These are phyloP conservation scores for Plantago elongata DNA, from an alignment of 257 asterid genomes.

Conservation along the genomic window DNA sequence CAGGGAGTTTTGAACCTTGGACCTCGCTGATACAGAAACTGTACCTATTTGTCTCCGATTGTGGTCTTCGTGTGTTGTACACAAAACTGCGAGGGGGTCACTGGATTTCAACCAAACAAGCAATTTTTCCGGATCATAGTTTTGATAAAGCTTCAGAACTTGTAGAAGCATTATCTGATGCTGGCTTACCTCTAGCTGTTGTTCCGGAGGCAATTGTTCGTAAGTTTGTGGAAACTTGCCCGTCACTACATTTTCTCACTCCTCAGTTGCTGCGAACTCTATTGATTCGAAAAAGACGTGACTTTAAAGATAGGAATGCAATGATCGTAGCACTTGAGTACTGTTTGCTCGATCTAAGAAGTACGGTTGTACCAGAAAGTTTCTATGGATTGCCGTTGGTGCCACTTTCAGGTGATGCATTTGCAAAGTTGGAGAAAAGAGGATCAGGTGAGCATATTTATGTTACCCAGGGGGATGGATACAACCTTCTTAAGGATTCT, in stretches of 20 bases:
- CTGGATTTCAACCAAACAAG: conserved; percentile 89
- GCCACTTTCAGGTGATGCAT: conserved; percentile 76
- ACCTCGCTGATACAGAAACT: conserved; percentile 68
- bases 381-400: conserved; percentile 77
- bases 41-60: conserved; percentile 62
- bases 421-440: conserved; percentile 70
- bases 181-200: conserved; percentile 72
- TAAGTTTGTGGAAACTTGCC: conserved; percentile 67
- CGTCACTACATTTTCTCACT: conserved; percentile 74
- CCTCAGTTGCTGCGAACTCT: conserved; percentile 86
- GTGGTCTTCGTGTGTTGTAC: conserved; percentile 62
- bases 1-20: conserved; percentile 81
- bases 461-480: conserved; percentile 77
- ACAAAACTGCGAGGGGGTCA: conserved; percentile 91
- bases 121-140: conserved; percentile 82
- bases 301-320: conserved; percentile 66
- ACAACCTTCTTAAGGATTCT: conserved; percentile 70
- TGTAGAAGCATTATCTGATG: conserved; percentile 70
- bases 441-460: conserved; percentile 68
- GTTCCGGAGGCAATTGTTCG: conserved; percentile 63
- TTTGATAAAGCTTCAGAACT: conserved; percentile 68
- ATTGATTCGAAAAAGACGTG: conserved; percentile 65
- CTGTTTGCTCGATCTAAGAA: conserved; percentile 74
- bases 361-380: conserved; percentile 52
- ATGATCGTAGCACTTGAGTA: conserved; percentile 82